A percentile compares a stretch with the other conserved stretches of the same genome.
Evolutionary conservation across 805 yeast genomes (phyloP).

Genomic region (Schwanniomyces polymorphus): DNA sequence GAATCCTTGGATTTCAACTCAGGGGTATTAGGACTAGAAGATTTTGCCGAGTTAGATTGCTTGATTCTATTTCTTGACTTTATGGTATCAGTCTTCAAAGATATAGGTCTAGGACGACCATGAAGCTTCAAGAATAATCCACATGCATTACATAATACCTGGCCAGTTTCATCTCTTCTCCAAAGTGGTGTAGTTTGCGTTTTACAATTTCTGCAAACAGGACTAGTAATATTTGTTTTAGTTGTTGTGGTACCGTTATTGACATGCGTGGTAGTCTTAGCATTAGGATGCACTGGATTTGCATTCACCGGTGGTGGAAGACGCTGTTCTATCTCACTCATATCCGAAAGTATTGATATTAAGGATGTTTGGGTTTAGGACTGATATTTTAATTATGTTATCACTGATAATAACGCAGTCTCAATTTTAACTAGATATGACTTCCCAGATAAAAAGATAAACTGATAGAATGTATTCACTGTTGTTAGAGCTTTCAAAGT

Average conservation of each 20-base stretch:
- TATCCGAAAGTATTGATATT: not conserved
- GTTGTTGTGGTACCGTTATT: conserved; percentile 65
- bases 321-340: conserved; percentile 19
- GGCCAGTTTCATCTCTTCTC: conserved; percentile 84
- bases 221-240: conserved; percentile 59
- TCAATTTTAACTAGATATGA: not conserved
- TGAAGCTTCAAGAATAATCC: conserved; percentile 87
- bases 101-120: conserved; percentile 90
- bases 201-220: conserved; percentile 85
- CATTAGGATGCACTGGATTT: conserved; percentile 56
- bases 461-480: not conserved
- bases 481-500: not conserved
- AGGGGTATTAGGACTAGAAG: conserved; percentile 54
- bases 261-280: conserved; percentile 58
- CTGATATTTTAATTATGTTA: not conserved
- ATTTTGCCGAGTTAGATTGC: conserved; percentile 40
- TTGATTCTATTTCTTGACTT: conserved; percentile 86
- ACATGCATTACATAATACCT: conserved; percentile 90
- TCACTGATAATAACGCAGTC: not conserved
- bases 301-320: conserved; percentile 11
- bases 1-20: conserved; percentile 53
- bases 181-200: conserved; percentile 93
- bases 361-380: not conserved
- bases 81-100: conserved; percentile 88
- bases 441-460: not conserved